phyloP scores from a whole-genome alignment of 1,284 basidiomycete species.

The Sphaerobolus stellatus region DNA sequence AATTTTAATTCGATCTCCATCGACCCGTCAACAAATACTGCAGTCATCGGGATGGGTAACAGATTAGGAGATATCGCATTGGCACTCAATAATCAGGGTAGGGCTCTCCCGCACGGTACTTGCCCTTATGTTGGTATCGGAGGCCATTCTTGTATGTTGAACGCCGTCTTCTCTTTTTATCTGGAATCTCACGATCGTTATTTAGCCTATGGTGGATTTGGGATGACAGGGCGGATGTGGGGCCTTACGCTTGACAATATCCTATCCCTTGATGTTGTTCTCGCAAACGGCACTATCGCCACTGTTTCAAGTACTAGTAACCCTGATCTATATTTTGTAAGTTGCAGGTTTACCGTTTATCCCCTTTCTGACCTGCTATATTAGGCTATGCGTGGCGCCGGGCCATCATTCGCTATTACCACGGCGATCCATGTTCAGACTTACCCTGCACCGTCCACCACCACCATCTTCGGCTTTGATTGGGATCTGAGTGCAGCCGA shows the following conservation, averaged over 20 bases:
- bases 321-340: not conserved
- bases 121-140: not conserved
- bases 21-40: not conserved
- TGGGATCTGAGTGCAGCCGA: not conserved
- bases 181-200: not conserved
- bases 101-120: not conserved
- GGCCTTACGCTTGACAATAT: not conserved
- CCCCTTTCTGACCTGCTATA: no score
- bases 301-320: not conserved
- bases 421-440: not conserved
- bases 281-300: not conserved
- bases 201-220: not conserved
- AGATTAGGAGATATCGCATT: not conserved
- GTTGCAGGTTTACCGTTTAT: not conserved
- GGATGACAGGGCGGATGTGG: not conserved
- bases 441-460: not conserved
- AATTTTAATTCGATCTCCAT: not conserved
- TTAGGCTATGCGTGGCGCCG: not conserved
- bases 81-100: not conserved
- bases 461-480: not conserved
- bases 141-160: not conserved
- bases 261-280: not conserved
- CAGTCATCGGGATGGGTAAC: not conserved
- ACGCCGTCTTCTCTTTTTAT: not conserved
- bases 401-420: not conserved